phyloP scores from a whole-genome alignment of 208 protist species.

The Jaenimonas drosophilae region DNA sequence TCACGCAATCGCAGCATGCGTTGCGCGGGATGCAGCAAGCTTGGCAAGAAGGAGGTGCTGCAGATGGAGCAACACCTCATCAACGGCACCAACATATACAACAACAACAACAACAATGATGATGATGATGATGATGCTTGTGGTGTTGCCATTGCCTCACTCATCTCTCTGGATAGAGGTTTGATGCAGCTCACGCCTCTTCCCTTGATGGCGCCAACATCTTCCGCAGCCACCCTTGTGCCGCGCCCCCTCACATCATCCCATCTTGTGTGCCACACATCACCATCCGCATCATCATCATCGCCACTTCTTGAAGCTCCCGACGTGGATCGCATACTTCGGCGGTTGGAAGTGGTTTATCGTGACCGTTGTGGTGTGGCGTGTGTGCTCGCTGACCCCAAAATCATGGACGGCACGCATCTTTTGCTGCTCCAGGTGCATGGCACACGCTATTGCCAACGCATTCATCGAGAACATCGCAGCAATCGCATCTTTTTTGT shows the following conservation, averaged over 20 bases:
- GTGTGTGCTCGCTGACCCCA: conserved; percentile 14
- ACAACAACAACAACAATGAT: not conserved
- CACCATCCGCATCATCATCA: no score
- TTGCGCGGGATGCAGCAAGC: conserved; percentile 69
- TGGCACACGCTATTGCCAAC: conserved; percentile 63
- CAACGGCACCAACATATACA: not conserved
- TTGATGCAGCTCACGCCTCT: not conserved
- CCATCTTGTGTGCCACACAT: no score
- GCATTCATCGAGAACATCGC: conserved; percentile 58
- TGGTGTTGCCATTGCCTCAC: not conserved
- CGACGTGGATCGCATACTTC: no score
- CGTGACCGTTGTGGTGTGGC: conserved; percentile 1
- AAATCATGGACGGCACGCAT: conserved; percentile 8
- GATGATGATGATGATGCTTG: not conserved
- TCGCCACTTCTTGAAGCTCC: no score
- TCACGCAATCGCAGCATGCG: conserved; percentile 75
- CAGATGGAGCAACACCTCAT: conserved; percentile 6
- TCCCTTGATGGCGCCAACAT: no score
- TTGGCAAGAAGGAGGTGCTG: conserved; percentile 43
- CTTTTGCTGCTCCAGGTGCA: conserved; percentile 32
- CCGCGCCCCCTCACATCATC: no score
- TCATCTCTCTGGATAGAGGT: conserved; percentile 3
- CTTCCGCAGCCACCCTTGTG: no score
- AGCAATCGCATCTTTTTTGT: conserved; percentile 77
- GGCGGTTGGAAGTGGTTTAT: not conserved